These are phyloP conservation scores for Pulveroboletus sp. DNA, from an alignment of 768 basidiomycete species.

Conservation along the genomic window DNA sequence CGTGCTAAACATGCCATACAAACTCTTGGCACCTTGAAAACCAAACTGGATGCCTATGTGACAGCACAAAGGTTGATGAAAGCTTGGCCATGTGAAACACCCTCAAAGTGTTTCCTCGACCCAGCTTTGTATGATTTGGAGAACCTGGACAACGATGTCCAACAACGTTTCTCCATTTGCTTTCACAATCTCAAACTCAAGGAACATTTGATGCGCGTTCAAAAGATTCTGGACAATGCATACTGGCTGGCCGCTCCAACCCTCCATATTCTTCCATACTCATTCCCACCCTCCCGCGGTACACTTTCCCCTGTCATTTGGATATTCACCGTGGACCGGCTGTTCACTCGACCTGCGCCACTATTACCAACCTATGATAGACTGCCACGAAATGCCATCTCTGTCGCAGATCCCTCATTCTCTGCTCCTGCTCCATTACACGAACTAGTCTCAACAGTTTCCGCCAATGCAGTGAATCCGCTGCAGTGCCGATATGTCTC, in stretches of 20 bases:
- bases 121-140: neutral
- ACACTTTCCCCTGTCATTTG: neutral
- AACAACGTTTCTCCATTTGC: slow-evolving; percentile 6
- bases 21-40: neutral
- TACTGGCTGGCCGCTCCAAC: neutral
- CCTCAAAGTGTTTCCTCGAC: neutral
- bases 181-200: slow-evolving; percentile 13
- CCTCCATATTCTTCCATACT: neutral
- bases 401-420: too few species aligned
- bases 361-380: neutral
- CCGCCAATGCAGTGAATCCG: neutral
- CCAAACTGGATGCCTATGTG: slow-evolving; percentile 1
- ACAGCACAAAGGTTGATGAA: slow-evolving; percentile 4
- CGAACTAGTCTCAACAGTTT: neutral
- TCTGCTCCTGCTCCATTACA: neutral
- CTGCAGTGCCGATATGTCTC: neutral
- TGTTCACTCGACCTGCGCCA: neutral
- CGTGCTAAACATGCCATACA: neutral
- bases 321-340: neutral
- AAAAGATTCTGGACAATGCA: neutral
- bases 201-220: neutral
- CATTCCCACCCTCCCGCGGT: neutral
- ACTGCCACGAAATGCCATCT: neutral
- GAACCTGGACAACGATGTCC: neutral
- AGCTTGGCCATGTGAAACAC: slow-evolving; percentile 16